These are phyloP conservation scores for Metschnikowia matae DNA, from an alignment of 805 yeast species.

Conservation along the genomic window DNA sequence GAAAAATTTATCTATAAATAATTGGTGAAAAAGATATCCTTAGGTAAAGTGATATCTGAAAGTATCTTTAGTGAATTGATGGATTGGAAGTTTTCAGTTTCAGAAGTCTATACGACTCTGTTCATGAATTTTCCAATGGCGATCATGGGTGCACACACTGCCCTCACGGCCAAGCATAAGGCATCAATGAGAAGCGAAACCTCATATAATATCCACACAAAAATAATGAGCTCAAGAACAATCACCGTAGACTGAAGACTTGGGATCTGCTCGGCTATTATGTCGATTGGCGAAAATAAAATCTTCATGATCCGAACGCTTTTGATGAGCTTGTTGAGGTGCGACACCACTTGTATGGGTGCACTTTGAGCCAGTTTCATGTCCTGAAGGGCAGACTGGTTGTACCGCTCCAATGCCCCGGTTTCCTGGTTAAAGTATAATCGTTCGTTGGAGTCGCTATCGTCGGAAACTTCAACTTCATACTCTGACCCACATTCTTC, in stretches of 20 bases:
- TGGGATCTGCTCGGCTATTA: conserved; percentile 35
- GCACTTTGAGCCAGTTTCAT: conserved; percentile 3
- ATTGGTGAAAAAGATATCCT: too few species aligned
- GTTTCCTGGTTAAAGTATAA: conserved; percentile 32
- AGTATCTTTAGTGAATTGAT: too few species aligned
- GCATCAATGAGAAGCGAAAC: conserved; percentile 40
- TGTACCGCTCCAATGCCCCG: conserved; percentile 24
- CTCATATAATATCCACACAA: conserved; percentile 41
- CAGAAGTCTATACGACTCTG: conserved; percentile 27
- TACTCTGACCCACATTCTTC: conserved; percentile 19
- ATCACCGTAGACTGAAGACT: conserved; percentile 37
- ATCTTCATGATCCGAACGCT: conserved; percentile 33
- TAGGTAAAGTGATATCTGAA: too few species aligned
- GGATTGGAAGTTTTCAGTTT: too few species aligned
- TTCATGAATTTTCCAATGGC: conserved; percentile 44
- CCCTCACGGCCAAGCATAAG: conserved; percentile 41
- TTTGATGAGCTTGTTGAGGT: conserved; percentile 31
- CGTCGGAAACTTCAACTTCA: conserved; percentile 26
- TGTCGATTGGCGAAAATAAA: conserved; percentile 39
- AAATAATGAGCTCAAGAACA: conserved; percentile 34
- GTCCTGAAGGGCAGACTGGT: conserved; percentile 6
- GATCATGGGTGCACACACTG: conserved; percentile 45
- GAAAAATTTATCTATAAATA: too few species aligned
- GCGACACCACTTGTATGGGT: conserved; percentile 15
- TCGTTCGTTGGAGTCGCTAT: conserved; percentile 22